Evolutionary conservation across 371 early-diverging fungal genomes (phyloP), one percentile per base, ranked within the genome.

Genomic region (Lichtheimia ornata): DNA sequence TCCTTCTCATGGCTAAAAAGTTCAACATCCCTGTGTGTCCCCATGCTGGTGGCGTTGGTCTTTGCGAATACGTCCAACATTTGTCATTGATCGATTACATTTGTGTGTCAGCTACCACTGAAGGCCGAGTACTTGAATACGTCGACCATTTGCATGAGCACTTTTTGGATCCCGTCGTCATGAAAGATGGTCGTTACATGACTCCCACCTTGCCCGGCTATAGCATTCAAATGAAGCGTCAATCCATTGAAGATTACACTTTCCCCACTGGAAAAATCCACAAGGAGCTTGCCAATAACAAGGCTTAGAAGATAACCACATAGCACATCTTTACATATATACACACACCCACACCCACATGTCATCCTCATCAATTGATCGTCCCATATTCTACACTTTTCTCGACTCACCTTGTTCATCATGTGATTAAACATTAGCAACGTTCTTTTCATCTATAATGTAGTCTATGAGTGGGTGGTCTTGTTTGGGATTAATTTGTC

Each of bases 141-240:
- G 81, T 78, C 44, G 81, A 81, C 51, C 78, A 78, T 56, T 61
- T 81, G 20, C 81, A 81, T 58, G 81, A 81, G 24, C 81, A 81
- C 62, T 81, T 77, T 50, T 47, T 76, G 55, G 63, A 77, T 2
- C 81, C 81, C 53, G 76, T 74, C 20, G 67, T 74, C n/a, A 73
- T 81, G 67, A 70, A 65, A 17, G 63, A 75, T 30, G 76, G 81
- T 35, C 66, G 62, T 40, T 77, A 77, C 51, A 64, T 69, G 41
- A 67, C 72, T 49, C 81, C 81, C 44, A 57, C 68, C 27, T 71
- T 63, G 35, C 67, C 78, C 55, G 81, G 81, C 28, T 81, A 81
- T 52, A 76, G 76, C 49, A 77, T 81, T 15, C 62, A 74, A 53
- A 81, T 81, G 81, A 77, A 81, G 65, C 67, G 69, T 17, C 58